phyloP scores from a whole-genome alignment of 495 filamentous ascomycete species.

The Cenococcum geophilum region DNA sequence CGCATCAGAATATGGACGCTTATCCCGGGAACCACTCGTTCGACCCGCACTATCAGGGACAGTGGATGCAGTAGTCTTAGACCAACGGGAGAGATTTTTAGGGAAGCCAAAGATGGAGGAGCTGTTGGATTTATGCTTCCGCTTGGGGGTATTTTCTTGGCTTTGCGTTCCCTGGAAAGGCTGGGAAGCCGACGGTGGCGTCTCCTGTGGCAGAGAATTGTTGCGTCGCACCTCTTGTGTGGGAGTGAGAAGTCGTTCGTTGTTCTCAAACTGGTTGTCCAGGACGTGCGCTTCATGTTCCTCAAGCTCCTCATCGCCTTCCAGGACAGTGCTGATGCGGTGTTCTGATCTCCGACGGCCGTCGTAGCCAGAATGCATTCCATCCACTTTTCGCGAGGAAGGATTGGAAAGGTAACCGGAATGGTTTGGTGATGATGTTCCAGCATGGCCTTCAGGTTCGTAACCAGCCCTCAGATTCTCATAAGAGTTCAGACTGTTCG shows the following conservation, averaged over 20 bases:
- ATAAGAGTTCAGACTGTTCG: slow-evolving; percentile 41
- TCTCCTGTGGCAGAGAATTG: slow-evolving; percentile 58
- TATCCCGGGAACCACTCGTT: slow-evolving; percentile 45
- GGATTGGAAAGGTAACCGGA: slow-evolving; percentile 70
- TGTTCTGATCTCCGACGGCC: slow-evolving; percentile 61
- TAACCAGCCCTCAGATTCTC: slow-evolving; percentile 62
- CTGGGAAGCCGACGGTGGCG: slow-evolving; percentile 62
- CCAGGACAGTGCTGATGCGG: slow-evolving; percentile 82
- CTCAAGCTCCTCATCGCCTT: slow-evolving; percentile 44
- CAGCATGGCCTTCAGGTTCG: slow-evolving; percentile 76
- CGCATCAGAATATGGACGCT: slow-evolving; percentile 49
- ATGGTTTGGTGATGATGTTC: slow-evolving; percentile 65
- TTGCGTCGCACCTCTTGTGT: slow-evolving; percentile 37
- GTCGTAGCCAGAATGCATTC: slow-evolving; percentile 50
- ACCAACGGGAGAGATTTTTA: slow-evolving; percentile 87
- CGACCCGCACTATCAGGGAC: slow-evolving; percentile 47
- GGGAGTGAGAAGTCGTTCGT: slow-evolving; percentile 39
- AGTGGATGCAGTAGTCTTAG: slow-evolving; percentile 88
- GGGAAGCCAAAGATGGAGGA: slow-evolving; percentile 73
- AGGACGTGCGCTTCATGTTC: slow-evolving; percentile 27
- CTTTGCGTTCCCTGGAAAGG: slow-evolving; percentile 49
- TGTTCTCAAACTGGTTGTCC: slow-evolving; percentile 33
- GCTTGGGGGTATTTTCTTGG: slow-evolving; percentile 70
- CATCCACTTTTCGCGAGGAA: slow-evolving; percentile 57
- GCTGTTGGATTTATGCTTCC: slow-evolving; percentile 85